Evolutionary conservation across 2,329 filamentous ascomycete genomes (phyloP), one percentile per base, ranked within the genome.

Genomic region (Coniochaeta sp.): DNA sequence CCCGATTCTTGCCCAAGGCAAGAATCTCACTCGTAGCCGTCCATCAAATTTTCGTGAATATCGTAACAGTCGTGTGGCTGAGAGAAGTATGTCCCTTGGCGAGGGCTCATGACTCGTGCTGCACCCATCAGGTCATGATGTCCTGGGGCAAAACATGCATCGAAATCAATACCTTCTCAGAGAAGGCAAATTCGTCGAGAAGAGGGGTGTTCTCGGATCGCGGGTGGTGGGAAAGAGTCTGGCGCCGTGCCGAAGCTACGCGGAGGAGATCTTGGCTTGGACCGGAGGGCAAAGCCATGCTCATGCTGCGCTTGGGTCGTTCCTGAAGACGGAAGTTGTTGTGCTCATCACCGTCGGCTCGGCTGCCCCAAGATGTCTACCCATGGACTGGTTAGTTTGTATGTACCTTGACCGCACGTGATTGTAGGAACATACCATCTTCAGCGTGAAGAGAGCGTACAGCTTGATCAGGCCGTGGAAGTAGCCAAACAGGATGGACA

Each of bases 301-400:
- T 74, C 58, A 74, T 69, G 64, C 70, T 73, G 57, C 68, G 70
- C 54, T 62, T 62, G 26, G 66, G 67, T 62, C 66, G 65, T 59
- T 67, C 65, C 54, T 69, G 66, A 55, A 69, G 62, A 38, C 67
- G 66, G 62, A 68, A 69, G 4, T 62, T 65, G 74, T 96, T 89
- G 74, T 96, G 89, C 66, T 89, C 83, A 74, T 97, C 93, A 70
- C 91, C 93, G 68, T 95, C 93, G 68, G 91, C 90, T 74, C 93
- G 89, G 76, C 91, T 96, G 70, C 93, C 93, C 93, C 93, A 97
- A 58, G 92, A 93, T 52, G 93, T 97, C 93, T 97, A 71, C 14
- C 57, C 34, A 54, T 2, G 30, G 16, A 12, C 12, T 36, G 19
- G 19, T 57, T 38, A 55, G 63, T 57, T 64, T 61, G 14, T 38